Percentiles rank a stretch among this genome's conserved stretches.
These are phyloP conservation scores for Eutrema heterophyllum DNA, from an alignment of 345 rosid genomes.

Conservation along the genomic window DNA sequence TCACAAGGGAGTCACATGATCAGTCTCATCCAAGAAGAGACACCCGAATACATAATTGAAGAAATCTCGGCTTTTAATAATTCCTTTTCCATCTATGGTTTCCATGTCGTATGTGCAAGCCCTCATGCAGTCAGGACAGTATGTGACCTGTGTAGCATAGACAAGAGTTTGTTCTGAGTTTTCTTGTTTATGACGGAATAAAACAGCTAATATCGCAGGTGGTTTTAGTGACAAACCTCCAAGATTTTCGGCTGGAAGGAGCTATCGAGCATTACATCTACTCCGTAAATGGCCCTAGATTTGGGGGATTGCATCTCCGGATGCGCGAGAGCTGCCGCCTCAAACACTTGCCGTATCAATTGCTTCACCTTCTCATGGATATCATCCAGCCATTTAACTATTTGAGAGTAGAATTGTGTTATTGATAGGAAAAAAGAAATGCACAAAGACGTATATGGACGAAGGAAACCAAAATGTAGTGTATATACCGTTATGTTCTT, in stretches of 20 bases:
- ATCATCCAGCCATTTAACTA: slow-evolving; percentile 83
- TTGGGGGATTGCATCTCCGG: slow-evolving; percentile 83
- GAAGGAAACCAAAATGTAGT: neutral
- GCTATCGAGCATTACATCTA: slow-evolving; percentile 86
- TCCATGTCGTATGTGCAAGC: slow-evolving; percentile 77
- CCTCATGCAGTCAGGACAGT: slow-evolving; percentile 89
- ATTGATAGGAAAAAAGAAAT: neutral
- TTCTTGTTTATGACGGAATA: neutral
- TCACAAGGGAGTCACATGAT: slow-evolving; percentile 54
- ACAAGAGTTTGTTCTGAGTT: neutral
- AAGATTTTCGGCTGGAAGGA: slow-evolving; percentile 75
- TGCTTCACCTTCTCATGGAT: slow-evolving; percentile 58
- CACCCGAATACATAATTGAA: slow-evolving; percentile 75
- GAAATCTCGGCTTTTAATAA: slow-evolving; percentile 57
- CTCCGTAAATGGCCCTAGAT: slow-evolving; percentile 85
- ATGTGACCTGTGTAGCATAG: slow-evolving; percentile 55
- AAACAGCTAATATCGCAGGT: neutral
- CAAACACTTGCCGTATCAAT: slow-evolving; percentile 64
- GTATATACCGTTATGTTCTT: slow-evolving; percentile 74
- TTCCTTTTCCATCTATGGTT: slow-evolving; percentile 42
- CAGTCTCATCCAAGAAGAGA: slow-evolving; percentile 65
- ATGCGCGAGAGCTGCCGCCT: slow-evolving; percentile 78
- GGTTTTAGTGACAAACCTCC: slow-evolving; percentile 57
- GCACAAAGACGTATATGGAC: neutral
- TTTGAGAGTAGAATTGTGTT: slow-evolving; percentile 14